phyloP scores from a whole-genome alignment of 1,139 yeast genomes.

The Pichia sp. region DNA sequence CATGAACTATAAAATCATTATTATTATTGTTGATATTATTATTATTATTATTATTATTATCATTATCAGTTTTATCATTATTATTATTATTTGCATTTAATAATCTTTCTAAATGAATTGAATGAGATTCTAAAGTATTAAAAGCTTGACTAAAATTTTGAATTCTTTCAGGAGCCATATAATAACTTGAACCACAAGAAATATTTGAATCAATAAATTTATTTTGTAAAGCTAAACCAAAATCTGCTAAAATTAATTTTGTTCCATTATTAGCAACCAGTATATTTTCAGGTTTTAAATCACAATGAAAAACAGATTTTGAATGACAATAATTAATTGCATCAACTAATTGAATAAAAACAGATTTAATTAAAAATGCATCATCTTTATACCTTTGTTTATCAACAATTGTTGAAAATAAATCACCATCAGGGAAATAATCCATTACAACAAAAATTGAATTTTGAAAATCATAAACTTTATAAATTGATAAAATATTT shows the following conservation, averaged over 20 bases:
- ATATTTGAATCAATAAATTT: slow-evolving; percentile 58
- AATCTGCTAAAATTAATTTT: slow-evolving; percentile 66
- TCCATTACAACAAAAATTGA: slow-evolving; percentile 75
- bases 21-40: neutral
- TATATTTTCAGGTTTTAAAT: slow-evolving; percentile 85
- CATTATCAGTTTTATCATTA: neutral
- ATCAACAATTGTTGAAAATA: slow-evolving; percentile 75
- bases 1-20: slow-evolving; percentile 30
- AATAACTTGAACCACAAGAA: slow-evolving; percentile 82
- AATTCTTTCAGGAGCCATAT: slow-evolving; percentile 90
- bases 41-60: slow-evolving; percentile 1
- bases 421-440: slow-evolving; percentile 74
- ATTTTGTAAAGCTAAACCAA: slow-evolving; percentile 71
- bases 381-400: slow-evolving; percentile 47
- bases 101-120: slow-evolving; percentile 28
- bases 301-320: slow-evolving; percentile 74
- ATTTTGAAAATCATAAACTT: slow-evolving; percentile 54
- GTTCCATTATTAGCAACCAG: slow-evolving; percentile 59
- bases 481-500: slow-evolving; percentile 67
- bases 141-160: slow-evolving; percentile 35
- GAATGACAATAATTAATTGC: slow-evolving; percentile 67
- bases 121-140: slow-evolving; percentile 26
- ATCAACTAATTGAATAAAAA: slow-evolving; percentile 69
- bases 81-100: slow-evolving; percentile 15
- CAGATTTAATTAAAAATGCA: slow-evolving; percentile 56